Evolutionary conservation across 192 early-diverging fungal genomes (phyloP), one percentile per base, ranked within the genome.

Genomic region (Coemansia sp.): DNA sequence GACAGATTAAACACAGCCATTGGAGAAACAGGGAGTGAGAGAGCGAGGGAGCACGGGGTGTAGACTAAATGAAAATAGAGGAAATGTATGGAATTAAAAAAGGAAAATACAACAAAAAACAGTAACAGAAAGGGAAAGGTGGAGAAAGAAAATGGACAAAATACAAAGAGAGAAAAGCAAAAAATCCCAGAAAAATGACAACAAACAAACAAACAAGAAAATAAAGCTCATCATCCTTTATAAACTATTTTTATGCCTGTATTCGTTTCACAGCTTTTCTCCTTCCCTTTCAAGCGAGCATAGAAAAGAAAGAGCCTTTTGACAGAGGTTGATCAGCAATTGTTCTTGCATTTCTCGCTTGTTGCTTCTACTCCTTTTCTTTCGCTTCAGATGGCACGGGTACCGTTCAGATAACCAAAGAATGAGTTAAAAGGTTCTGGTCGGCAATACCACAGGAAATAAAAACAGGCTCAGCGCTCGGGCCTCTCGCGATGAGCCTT

Each of bases 1-100:
- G 57, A 59, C n/a, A 59, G 13, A 16, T 59, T 59, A 38, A 59
- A 59, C 57, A 59, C 39, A 23, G 57, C 9, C 39, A 38, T 59
- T 39, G 38, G 4, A 15, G 13, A 38, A 32, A 23, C 26, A 26
- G 26, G 26, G 26, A 26, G 26, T 26, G 26, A 3, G 26, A 3
- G 26, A 26, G 26, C 3, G 26, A 26, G 26, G 26, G 26, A 26
- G 26, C 26, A 26, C 26, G 26, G 26, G 26, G 26, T 53, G 32
- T 56, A 37, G 32, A 50, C 11, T 5, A 18, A 50, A 15, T 18
- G 2, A 15, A 56, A n/a, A n/a, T n/a, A n/a, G 9, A 37, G 52
- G 7, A 21, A 26, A 56, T 56, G 32, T 59, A 21, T 8, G 13
- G 18, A 21, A 26, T 26, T 26, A 26, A 26, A 26, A 26, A 49